Evolutionary conservation across 2,329 filamentous ascomycete species (phyloP), one percentile per base, ranked within the genome.

Genomic region (Paecilomyces formosus): DNA sequence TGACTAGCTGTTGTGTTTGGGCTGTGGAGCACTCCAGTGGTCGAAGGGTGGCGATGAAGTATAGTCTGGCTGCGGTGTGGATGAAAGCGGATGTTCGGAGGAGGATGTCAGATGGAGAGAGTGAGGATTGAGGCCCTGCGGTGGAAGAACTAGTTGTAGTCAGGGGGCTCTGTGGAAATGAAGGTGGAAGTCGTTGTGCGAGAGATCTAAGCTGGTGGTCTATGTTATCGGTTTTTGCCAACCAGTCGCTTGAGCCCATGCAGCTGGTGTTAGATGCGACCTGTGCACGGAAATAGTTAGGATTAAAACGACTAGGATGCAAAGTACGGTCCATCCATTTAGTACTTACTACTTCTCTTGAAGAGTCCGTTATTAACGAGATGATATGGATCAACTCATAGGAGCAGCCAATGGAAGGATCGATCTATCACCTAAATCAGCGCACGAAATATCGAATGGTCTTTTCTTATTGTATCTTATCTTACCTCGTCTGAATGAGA

Each of bases 21-120:
- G 55, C 9, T 3, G 53, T 49, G 33, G 56, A 57, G 0, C 55
- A 57, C 30, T 57, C 55, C 13, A 54, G 31, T 12, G 60, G 57
- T 30, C 58, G 58, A 6, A 61, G 39, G 3, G 60, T 61, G n/a
- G 60, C 60, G 50, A 60, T 58, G 31, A 61, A 57, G 58, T 59
- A 61, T 24, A 61, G 58, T 6, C 30, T 60, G 1, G 60, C 55
- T 26, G 58, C 50, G 21, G 58, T 60, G 26, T 57, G 60, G n/a
- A 58, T 58, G 35, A 61, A 56, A n/a, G 35, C 28, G 33, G 60
- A 61, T 30, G 58, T 61, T 50, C 59, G 54, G 8, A 57, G 50
- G 21, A 61, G 55, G 28, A 61, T 58, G 55, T 53, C 22, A n/a
- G 53, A 33, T 26, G 57, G 22, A 13, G 53, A 39, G 49, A 54